A percentile compares a stretch with the other conserved stretches of the same genome.
phyloP scores from a whole-genome alignment of 2,329 filamentous ascomycete genomes.

The Fusarium pseudocircinatum region DNA sequence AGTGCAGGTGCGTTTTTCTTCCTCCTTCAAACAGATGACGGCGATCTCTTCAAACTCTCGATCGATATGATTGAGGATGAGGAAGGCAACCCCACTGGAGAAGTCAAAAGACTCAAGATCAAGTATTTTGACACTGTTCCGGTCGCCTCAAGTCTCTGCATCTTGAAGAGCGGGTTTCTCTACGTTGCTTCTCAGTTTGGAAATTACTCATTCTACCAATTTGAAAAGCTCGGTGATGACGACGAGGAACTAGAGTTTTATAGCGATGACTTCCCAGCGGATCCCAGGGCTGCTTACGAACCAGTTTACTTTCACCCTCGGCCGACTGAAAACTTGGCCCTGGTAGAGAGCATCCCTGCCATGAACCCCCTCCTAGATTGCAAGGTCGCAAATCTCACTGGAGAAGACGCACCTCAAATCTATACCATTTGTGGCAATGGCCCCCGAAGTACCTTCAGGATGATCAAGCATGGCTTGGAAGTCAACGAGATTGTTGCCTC shows the following conservation, averaged over 20 bases:
- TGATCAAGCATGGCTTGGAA: slow-evolving; percentile 89
- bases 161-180: slow-evolving; percentile 94
- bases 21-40: slow-evolving; percentile 93
- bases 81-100: slow-evolving; percentile 79
- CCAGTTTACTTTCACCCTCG: slow-evolving; percentile 89
- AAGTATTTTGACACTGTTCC: slow-evolving; percentile 99
- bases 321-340: slow-evolving; percentile 79
- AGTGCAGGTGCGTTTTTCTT: slow-evolving; percentile 93
- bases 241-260: slow-evolving; percentile 88
- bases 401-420: slow-evolving; percentile 95
- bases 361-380: slow-evolving; percentile 93
- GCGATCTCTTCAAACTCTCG: slow-evolving; percentile 97
- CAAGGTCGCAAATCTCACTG: slow-evolving; percentile 88
- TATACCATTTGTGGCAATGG: slow-evolving; percentile 92
- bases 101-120: slow-evolving; percentile 86
- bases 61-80: slow-evolving; percentile 89
- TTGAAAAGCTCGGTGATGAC: slow-evolving; percentile 96
- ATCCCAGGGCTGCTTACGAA: slow-evolving; percentile 75
- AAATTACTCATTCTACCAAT: slow-evolving; percentile 95
- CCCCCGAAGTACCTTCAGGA: slow-evolving; percentile 89
- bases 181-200: slow-evolving; percentile 93
- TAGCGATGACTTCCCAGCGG: slow-evolving; percentile 83
- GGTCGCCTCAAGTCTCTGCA: slow-evolving; percentile 85
- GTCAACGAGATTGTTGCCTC: slow-evolving; percentile 97
- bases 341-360: slow-evolving; percentile 85